Percentiles rank a stretch among this genome's conserved stretches.
phyloP scores from a whole-genome alignment of 2,329 filamentous ascomycete species.

The Neobulgaria alba region DNA sequence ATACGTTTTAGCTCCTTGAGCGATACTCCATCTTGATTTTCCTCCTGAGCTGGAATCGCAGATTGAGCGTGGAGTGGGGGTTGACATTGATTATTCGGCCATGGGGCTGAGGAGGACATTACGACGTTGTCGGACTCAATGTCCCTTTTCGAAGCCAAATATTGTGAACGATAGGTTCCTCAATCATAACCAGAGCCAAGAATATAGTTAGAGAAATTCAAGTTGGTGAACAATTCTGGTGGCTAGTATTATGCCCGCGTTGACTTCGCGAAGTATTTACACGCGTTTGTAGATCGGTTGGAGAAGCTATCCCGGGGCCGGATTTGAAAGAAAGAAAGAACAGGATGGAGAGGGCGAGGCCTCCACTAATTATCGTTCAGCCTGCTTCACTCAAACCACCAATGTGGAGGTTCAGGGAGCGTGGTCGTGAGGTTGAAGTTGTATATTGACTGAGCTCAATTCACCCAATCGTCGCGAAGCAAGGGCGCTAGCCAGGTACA shows the following conservation, averaged over 20 bases:
- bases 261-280: constrained; percentile 13
- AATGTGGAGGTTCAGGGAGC: not conserved
- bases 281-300: constrained; percentile 10
- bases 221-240: constrained; percentile 15
- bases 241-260: constrained; percentile 20
- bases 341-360: too few relatives aligned
- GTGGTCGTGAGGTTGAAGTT: not conserved
- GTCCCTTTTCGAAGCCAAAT: constrained; percentile 9
- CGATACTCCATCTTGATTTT: constrained; percentile 43
- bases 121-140: constrained; percentile 15
- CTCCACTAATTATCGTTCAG: too few relatives aligned
- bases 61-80: constrained; percentile 13
- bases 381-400: too few relatives aligned
- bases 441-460: not conserved
- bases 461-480: not conserved
- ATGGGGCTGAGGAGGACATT: constrained; percentile 25
- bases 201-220: constrained; percentile 7
- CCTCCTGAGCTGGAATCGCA: constrained; percentile 9
- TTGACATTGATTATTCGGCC: constrained; percentile 3
- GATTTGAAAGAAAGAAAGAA: too few relatives aligned
- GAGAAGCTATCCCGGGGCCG: too few relatives aligned
- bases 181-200: constrained; percentile 17
- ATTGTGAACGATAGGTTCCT: constrained; percentile 11
- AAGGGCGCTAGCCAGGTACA: not conserved
- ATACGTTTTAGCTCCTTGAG: constrained; percentile 52